Conservation (phyloP, 2,329 filamentous ascomycete genomes). For the Paecilomyces variotii region DNA sequence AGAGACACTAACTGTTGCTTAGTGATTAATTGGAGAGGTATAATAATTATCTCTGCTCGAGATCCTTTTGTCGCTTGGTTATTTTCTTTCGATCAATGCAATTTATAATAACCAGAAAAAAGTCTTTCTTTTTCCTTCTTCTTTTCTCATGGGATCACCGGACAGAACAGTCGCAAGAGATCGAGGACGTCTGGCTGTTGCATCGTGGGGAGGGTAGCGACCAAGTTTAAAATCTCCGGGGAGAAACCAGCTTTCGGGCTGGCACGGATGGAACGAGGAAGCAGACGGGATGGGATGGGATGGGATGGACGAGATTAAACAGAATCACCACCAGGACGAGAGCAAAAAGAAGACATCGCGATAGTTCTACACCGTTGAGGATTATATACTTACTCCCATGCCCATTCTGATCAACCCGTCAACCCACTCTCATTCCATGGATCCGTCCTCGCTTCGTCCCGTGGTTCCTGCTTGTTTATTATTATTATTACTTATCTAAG, state of each 20-base stretch:
- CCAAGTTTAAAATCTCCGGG: background rate
- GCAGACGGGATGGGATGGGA: background rate
- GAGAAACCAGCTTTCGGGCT: background rate
- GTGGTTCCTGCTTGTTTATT: background rate
- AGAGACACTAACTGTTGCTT: no score
- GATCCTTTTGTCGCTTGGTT: background rate
- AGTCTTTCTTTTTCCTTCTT: background rate
- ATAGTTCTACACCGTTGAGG: background rate
- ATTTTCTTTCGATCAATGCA: background rate
- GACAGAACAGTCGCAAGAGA: background rate
- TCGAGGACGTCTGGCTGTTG: background rate
- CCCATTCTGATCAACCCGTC: background rate
- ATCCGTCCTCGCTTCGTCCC: background rate
- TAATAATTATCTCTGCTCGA: no score
- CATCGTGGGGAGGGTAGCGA: background rate
- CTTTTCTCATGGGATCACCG: background rate
- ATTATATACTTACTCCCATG: background rate
- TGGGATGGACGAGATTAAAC: background rate
- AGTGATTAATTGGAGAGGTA: no score
- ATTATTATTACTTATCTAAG: background rate
- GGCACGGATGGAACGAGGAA: background rate
- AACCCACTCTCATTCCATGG: background rate
- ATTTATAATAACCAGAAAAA: background rate
- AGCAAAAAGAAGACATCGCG: background rate
- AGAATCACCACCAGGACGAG: background rate